Evolutionary conservation across 257 asterid genomes (phyloP), one percentile per base, ranked within the genome.

Genomic region (Oldenlandia corymbosa): DNA sequence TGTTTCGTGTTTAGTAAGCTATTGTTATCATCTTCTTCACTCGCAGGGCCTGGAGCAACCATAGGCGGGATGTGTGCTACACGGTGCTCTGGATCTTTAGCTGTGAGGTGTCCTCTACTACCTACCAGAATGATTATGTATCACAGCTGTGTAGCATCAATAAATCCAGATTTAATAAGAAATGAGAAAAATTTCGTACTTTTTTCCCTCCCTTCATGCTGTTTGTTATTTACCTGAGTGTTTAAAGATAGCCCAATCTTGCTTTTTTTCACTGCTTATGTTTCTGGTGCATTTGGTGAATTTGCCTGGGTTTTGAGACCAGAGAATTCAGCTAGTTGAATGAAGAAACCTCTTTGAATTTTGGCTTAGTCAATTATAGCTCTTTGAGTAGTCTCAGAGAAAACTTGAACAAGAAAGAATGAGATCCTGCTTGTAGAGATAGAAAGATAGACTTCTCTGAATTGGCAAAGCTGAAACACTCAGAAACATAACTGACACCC

Each of bases 31-130:
- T 27, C 23, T 23, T 54, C 16, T 7, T 27, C 41, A 16, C 30
- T 34, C 34, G 17, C 83, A 92, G 99, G 99, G 54, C 99, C 99
- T 68, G 99, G 99, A 74, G 99, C 99, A 73, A 84, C 99, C 62
- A 87, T 93, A 54, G 99, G 99, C 64, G 99, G 99, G 65, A 90
- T 93, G 99, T 93, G 99, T 76, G 97, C 99, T 68, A 93, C 99
- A 56, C 99, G 99, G 23, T 93, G 99, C 81, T 93, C 99, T 68
- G 99, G 99, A 69, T 93, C 99, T 53, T 85, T 93, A 75, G 99
- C 97, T 54, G 99, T 93, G 75, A 92, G 99, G 97, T 92, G 77
- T 66, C 77, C 61, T 65, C 32, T 67, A 30, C 49, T 18, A 62
- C 16, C 18, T 34, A 30, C 14, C 8, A 11, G 46, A 18, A 47